These are phyloP conservation scores for Amphibolis antarctica DNA, from an alignment of 106 monocot species.

Conservation along the genomic window DNA sequence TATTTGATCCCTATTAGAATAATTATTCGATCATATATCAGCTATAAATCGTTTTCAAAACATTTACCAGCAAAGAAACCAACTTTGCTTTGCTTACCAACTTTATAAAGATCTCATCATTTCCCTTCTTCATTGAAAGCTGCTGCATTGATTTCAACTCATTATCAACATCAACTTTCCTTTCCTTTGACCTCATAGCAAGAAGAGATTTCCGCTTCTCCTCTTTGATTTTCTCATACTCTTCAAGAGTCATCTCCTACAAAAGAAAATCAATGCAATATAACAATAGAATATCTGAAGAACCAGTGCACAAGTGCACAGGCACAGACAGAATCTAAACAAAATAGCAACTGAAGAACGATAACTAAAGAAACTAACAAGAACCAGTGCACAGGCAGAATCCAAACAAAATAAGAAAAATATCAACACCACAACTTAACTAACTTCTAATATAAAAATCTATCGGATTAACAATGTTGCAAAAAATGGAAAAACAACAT, in stretches of 20 bases:
- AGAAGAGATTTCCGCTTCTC: slow-evolving; percentile 23
- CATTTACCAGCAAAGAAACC: not conserved
- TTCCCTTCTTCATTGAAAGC: slow-evolving; percentile 19
- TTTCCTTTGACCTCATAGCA: slow-evolving; percentile 13
- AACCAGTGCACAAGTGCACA: too few relatives aligned
- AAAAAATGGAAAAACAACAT: too few relatives aligned
- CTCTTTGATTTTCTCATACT: slow-evolving; percentile 18
- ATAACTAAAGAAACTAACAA: too few relatives aligned
- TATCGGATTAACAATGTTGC: too few relatives aligned
- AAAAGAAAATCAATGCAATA: not conserved
- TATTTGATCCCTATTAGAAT: slow-evolving; percentile 5
- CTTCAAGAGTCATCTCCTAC: slow-evolving; percentile 30
- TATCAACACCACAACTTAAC: too few relatives aligned
- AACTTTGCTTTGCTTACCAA: slow-evolving; percentile 9
- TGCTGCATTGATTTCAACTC: slow-evolving; percentile 21
- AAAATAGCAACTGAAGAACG: too few relatives aligned
- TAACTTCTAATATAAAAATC: too few relatives aligned
- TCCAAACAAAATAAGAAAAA: too few relatives aligned
- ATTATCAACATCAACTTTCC: slow-evolving; percentile 19
- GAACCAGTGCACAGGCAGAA: too few relatives aligned
- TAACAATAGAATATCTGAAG: not conserved
- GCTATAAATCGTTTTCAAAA: not conserved
- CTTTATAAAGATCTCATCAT: slow-evolving; percentile 19
- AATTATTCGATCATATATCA: not conserved
- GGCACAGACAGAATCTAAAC: too few relatives aligned